A percentile compares a stretch with the other conserved stretches of the same genome.
phyloP scores from a whole-genome alignment of 2,329 filamentous ascomycete genomes.

The Phialemoniopsis sp. region DNA sequence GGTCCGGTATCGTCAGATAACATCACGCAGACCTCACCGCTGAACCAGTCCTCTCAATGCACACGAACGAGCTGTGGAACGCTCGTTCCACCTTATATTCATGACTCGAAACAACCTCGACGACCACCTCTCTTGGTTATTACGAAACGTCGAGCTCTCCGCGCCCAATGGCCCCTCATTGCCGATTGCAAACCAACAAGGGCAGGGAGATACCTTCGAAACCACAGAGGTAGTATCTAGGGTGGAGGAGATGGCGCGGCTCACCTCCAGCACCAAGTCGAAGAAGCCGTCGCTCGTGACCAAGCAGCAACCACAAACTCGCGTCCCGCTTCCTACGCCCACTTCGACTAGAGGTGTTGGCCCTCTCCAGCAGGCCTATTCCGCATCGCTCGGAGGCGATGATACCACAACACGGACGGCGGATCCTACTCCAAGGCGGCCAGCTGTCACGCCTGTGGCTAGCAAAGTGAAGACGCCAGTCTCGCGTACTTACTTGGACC shows the following conservation, averaged over 20 bases:
- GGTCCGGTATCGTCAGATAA: background rate
- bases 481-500: slow-evolving; percentile 1
- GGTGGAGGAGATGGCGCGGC: slow-evolving; percentile 37
- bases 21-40: background rate
- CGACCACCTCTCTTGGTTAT: slow-evolving; percentile 54
- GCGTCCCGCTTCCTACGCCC: slow-evolving; percentile 26
- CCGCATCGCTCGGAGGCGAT: slow-evolving; percentile 22
- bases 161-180: slow-evolving; percentile 31
- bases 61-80: slow-evolving; percentile 19
- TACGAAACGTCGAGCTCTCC: slow-evolving; percentile 39
- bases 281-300: slow-evolving; percentile 40
- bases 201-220: background rate
- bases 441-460: too few relatives aligned
- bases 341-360: slow-evolving; percentile 23
- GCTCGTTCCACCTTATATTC: slow-evolving; percentile 35
- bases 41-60: slow-evolving; percentile 11
- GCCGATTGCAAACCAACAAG: slow-evolving; percentile 15
- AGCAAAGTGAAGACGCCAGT: too few relatives aligned
- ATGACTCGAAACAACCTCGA: slow-evolving; percentile 61
- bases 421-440: slow-evolving; percentile 8
- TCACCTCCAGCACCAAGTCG: slow-evolving; percentile 35
- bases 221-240: slow-evolving; percentile 16
- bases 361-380: slow-evolving; percentile 28
- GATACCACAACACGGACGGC: slow-evolving; percentile 4
- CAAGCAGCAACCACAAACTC: slow-evolving; percentile 24